Evolutionary conservation across 2,329 filamentous ascomycete species (phyloP).

Genomic region (Colletotrichum plurivorum): DNA sequence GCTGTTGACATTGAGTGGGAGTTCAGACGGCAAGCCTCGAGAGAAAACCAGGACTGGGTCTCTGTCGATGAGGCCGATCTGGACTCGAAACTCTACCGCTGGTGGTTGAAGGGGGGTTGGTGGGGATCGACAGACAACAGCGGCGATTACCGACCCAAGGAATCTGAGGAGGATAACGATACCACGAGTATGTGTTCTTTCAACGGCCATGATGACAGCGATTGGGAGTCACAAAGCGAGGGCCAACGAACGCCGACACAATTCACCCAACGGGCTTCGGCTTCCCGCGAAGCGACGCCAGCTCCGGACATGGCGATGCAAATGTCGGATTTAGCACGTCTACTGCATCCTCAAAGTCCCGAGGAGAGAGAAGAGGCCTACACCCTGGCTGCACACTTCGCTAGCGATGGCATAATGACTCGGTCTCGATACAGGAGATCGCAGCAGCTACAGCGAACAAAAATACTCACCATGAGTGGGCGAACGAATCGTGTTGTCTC

Average conservation of each 20-base stretch:
- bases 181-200: conserved; percentile 84
- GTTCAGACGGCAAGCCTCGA: conserved; percentile 73
- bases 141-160: conserved; percentile 78
- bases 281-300: conserved; percentile 70
- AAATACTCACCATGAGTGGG: conserved; percentile 71
- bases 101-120: conserved; percentile 87
- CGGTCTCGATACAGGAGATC: conserved; percentile 81
- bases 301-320: conserved; percentile 74
- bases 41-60: conserved; percentile 51
- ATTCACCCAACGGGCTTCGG: conserved; percentile 40
- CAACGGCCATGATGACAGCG: conserved; percentile 59
- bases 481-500: conserved; percentile 47
- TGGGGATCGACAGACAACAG: conserved; percentile 88
- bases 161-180: conserved; percentile 74
- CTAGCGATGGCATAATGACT: conserved; percentile 81
- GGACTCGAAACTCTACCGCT: conserved; percentile 82
- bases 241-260: conserved; percentile 82
- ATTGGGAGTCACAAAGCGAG: conserved; percentile 64
- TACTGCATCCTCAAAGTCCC: conserved; percentile 83
- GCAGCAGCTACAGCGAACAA: conserved; percentile 77
- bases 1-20: conserved; percentile 86
- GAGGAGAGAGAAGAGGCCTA: conserved; percentile 87
- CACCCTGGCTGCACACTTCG: conserved; percentile 84
- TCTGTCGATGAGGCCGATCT: conserved; percentile 74
- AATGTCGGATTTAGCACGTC: conserved; percentile 78